Evolutionary conservation across 1,139 yeast genomes (phyloP).

Genomic region (Suhomyces coccinellae): DNA sequence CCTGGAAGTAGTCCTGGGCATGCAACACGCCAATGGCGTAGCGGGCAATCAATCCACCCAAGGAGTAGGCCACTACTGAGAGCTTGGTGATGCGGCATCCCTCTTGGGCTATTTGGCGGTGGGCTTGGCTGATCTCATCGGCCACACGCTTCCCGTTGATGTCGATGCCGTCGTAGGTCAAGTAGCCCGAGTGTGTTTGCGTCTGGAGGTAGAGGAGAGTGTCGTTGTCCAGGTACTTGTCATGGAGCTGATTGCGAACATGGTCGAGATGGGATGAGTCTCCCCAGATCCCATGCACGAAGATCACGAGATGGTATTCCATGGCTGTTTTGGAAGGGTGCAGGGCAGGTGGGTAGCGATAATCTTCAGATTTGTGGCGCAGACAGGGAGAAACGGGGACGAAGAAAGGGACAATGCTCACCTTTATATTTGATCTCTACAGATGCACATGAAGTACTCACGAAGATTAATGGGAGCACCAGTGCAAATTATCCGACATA

Average conservation of each 20-base stretch:
- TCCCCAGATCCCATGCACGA: conserved; percentile 89
- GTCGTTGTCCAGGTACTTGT: conserved; percentile 18
- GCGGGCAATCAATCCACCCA: conserved; percentile 79
- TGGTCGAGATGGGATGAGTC: conserved; percentile 66
- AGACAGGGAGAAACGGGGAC: too few relatives aligned
- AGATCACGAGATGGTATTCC: conserved; percentile 56
- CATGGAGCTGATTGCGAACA: conserved; percentile 30
- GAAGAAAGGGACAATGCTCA: too few relatives aligned
- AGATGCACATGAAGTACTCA: too few relatives aligned
- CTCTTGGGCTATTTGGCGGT: too few relatives aligned
- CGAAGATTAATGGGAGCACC: too few relatives aligned
- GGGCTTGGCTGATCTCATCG: conserved; percentile 51
- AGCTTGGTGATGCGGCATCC: conserved; percentile 47
- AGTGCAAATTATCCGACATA: too few relatives aligned
- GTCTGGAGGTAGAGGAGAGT: conserved; percentile 56
- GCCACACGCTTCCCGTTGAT: conserved; percentile 78
- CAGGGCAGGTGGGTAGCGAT: too few relatives aligned
- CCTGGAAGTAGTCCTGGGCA: conserved; percentile 52
- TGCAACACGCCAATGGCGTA: conserved; percentile 73
- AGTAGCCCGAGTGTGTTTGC: conserved; percentile 61
- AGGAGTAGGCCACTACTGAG: conserved; percentile 76
- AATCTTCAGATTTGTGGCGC: too few relatives aligned
- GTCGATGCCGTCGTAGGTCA: conserved; percentile 84
- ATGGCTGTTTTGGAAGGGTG: neutral
- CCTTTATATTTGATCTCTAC: too few relatives aligned